Conservation (phyloP, 2,329 filamentous ascomycete genomes). For the Atkinsonella hypoxylon region DNA sequence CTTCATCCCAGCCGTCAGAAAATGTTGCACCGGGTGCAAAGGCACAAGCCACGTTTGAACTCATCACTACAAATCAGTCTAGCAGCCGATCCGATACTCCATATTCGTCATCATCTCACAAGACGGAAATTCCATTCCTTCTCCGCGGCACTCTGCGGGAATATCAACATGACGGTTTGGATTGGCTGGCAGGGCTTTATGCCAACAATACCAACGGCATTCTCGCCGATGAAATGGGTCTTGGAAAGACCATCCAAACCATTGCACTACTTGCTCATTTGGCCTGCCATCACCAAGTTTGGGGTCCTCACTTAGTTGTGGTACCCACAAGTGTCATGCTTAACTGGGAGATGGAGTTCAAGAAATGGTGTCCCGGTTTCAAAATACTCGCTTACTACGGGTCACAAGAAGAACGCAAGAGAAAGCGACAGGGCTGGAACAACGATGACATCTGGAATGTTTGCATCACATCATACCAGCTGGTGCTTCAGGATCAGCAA, state of each 20-base stretch:
- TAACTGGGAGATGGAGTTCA: conserved; percentile 99
- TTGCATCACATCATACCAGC: conserved; percentile 93
- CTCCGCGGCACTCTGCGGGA: conserved; percentile 82
- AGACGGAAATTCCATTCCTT: conserved; percentile 68
- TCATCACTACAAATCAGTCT: conserved; percentile 17
- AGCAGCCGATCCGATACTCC: conserved; percentile 24
- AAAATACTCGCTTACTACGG: conserved; percentile 98
- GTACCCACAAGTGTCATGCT: conserved; percentile 97
- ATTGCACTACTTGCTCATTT: conserved; percentile 89
- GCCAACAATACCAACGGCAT: conserved; percentile 91
- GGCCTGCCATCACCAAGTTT: conserved; percentile 78
- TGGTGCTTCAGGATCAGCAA: conserved; percentile 86
- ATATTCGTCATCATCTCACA: conserved; percentile 27
- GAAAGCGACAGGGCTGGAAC: conserved; percentile 86
- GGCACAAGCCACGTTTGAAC: conserved; percentile 26
- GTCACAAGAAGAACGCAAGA: conserved; percentile 78
- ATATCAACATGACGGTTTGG: conserved; percentile 93
- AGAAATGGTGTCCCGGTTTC: conserved; percentile 96
- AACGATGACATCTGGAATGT: conserved; percentile 94
- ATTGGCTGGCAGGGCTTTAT: conserved; percentile 92
- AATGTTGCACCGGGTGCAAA: conserved; percentile 39
- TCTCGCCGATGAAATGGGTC: conserved; percentile 93
- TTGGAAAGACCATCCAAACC: conserved; percentile 97
- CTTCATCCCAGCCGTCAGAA: conserved; percentile 29
- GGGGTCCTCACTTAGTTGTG: conserved; percentile 92